phyloP scores from a whole-genome alignment of 2,329 filamentous ascomycete species.

The Capronia americana region DNA sequence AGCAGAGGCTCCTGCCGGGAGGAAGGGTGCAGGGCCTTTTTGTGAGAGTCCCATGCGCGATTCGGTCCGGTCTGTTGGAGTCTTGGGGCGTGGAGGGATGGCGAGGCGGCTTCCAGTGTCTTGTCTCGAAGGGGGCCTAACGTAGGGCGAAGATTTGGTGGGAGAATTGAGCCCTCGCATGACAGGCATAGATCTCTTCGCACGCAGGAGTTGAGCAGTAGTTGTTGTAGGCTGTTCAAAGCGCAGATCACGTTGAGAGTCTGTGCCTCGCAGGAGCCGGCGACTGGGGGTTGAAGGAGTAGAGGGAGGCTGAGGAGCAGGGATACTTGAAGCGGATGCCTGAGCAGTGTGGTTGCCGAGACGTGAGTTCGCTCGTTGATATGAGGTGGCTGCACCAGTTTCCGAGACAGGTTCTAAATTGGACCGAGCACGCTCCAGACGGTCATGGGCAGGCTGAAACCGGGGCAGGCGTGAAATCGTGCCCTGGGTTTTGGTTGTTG shows the following conservation, averaged over 20 bases:
- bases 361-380: slow-evolving; percentile 70
- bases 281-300: slow-evolving; percentile 66
- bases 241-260: slow-evolving; percentile 46
- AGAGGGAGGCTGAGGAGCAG: slow-evolving; percentile 66
- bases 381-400: slow-evolving; percentile 74
- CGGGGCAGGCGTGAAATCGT: slow-evolving; percentile 77
- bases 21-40: slow-evolving; percentile 73
- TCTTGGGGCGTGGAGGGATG: slow-evolving; percentile 65
- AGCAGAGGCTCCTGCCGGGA: slow-evolving; percentile 76
- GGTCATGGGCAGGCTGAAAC: slow-evolving; percentile 59
- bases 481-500: slow-evolving; percentile 69
- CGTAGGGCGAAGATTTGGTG: slow-evolving; percentile 43
- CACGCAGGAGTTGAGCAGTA: slow-evolving; percentile 61
- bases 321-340: slow-evolving; percentile 67
- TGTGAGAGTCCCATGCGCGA: slow-evolving; percentile 52
- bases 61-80: slow-evolving; percentile 66
- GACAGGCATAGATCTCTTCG: slow-evolving; percentile 66
- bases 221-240: slow-evolving; percentile 58
- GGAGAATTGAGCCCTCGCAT: slow-evolving; percentile 56
- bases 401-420: slow-evolving; percentile 93
- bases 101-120: slow-evolving; percentile 45
- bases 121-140: slow-evolving; percentile 48
- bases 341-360: slow-evolving; percentile 70
- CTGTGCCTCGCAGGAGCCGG: slow-evolving; percentile 59
- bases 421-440: slow-evolving; percentile 73